Conservation (phyloP, 805 yeast species). For the Myxozyma udenii region DNA sequence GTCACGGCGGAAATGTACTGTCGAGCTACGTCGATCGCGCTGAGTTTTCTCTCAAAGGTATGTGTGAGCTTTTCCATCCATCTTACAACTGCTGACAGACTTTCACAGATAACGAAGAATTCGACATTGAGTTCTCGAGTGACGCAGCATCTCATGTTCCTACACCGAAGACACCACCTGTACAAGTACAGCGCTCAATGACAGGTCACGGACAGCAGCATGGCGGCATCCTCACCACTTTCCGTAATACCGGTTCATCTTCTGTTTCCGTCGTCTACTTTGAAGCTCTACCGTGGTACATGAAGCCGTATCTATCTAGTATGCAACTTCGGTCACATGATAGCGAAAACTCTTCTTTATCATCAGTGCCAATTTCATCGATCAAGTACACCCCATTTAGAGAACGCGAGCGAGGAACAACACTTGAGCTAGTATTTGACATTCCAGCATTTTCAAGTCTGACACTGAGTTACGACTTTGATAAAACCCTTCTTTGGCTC, state of each 20-base stretch:
- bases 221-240: slow-evolving; percentile 81
- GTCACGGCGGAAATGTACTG: slow-evolving; percentile 14
- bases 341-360: not conserved
- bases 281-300: slow-evolving; percentile 91
- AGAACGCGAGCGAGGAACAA: slow-evolving; percentile 79
- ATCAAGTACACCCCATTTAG: slow-evolving; percentile 70
- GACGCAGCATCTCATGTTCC: slow-evolving; percentile 46
- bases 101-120: slow-evolving; percentile 6
- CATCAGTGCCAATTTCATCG: slow-evolving; percentile 47
- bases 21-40: slow-evolving; percentile 33
- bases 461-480: slow-evolving; percentile 63
- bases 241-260: slow-evolving; percentile 59
- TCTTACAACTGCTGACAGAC: not conserved
- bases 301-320: slow-evolving; percentile 76
- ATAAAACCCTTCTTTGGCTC: slow-evolving; percentile 75
- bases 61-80: not conserved
- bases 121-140: slow-evolving; percentile 35
- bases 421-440: slow-evolving; percentile 62
- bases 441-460: slow-evolving; percentile 53
- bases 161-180: slow-evolving; percentile 52
- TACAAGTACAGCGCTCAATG: slow-evolving; percentile 75
- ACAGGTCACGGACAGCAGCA: slow-evolving; percentile 89
- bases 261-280: slow-evolving; percentile 55
- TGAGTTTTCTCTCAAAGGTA: slow-evolving; percentile 31
- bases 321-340: slow-evolving; percentile 39